Base-by-base conservation (phyloP, 805 yeast species). In the Candida silvatica region DNA sequence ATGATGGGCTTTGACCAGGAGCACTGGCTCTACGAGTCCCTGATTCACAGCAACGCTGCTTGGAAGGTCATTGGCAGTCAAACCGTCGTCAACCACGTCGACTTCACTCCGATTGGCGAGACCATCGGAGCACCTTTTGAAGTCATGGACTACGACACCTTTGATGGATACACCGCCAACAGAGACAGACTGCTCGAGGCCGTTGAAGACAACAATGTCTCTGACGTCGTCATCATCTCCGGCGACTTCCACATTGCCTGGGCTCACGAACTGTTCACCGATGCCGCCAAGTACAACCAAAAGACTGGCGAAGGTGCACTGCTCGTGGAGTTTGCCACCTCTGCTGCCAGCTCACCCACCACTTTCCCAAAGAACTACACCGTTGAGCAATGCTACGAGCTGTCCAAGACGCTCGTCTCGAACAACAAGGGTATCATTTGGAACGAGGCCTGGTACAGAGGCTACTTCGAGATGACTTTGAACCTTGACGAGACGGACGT, bases 221-320 rank as follows among this genome's bases (percentile, higher is more conserved):
- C 39, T 15, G 44, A 48, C 37, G 37, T 42, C 17, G 45, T 46
- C 7, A 27, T 48, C 11, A 30, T 48, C 4, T 41, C 49, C 17
- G 54, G 54, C 20, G 54, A 49, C 23, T 48, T 49, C 39, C 54
- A 49, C 34, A 45, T 48, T 34, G 46, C 48, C 15, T 47, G 51
- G 44, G 46, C 41, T 9, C 40, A 44, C 26, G 54, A 49, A 24
- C 34, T 49, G 17, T 37, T 29, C 27, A 20, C 37, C 7, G 36
- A 38, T 2, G 20, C n/a, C 3, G 37, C 36, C 4, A n/a, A 24
- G n/a, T 49, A 49, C 26, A 30, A 38, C 29, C 32, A 43, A 31
- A 34, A 26, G 11, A 42, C 51, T 11, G 53, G 53, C 6, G 41
- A 44, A 16, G 53, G 54, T 17, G 31, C 48, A 4, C n/a, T 47